Evolutionary conservation across 805 yeast species (phyloP).

Genomic region (Kregervanrija fluxuum): DNA sequence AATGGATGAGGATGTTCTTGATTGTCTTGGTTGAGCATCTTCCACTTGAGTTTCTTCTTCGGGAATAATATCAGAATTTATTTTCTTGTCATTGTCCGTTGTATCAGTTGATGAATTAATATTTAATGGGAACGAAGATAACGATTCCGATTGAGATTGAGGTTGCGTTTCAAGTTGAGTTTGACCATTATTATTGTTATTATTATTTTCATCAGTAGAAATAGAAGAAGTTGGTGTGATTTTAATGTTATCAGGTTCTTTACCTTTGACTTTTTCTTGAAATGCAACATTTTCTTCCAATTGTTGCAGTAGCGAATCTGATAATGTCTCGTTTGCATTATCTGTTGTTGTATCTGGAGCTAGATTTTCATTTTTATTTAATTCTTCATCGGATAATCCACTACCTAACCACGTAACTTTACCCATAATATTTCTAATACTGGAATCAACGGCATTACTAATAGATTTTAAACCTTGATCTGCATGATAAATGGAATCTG

Average conservation of each 20-base stretch:
- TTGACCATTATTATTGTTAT: conserved; percentile 1
- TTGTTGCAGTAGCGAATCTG: conserved; percentile 22
- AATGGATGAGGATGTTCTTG: conserved; percentile 11
- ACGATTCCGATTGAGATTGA: conserved; percentile 7
- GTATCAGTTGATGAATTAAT: not conserved
- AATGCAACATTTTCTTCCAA: conserved; percentile 25
- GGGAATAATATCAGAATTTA: too few species aligned
- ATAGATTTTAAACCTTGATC: conserved; percentile 30
- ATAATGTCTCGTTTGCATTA: conserved; percentile 8
- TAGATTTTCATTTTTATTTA: not conserved
- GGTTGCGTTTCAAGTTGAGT: conserved; percentile 2
- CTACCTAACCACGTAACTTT: conserved; percentile 25
- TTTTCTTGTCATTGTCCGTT: too few species aligned
- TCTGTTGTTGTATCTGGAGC: not conserved
- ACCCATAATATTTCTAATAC: conserved; percentile 27
- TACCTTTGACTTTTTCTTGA: conserved; percentile 5
- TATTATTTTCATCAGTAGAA: conserved; percentile 13
- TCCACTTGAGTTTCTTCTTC: not conserved
- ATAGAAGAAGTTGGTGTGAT: conserved; percentile 27
- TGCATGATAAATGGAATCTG: conserved; percentile 23
- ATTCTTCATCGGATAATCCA: conserved; percentile 9
- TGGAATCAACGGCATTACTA: conserved; percentile 29
- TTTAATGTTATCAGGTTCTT: conserved; percentile 10
- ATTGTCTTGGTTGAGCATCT: conserved; percentile 6
- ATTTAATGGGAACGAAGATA: conserved; percentile 6